Percentiles rank a stretch among this genome's conserved stretches.
Evolutionary conservation across 2,329 filamentous ascomycete genomes (phyloP).

Genomic region (Tolypocladium tundrense): DNA sequence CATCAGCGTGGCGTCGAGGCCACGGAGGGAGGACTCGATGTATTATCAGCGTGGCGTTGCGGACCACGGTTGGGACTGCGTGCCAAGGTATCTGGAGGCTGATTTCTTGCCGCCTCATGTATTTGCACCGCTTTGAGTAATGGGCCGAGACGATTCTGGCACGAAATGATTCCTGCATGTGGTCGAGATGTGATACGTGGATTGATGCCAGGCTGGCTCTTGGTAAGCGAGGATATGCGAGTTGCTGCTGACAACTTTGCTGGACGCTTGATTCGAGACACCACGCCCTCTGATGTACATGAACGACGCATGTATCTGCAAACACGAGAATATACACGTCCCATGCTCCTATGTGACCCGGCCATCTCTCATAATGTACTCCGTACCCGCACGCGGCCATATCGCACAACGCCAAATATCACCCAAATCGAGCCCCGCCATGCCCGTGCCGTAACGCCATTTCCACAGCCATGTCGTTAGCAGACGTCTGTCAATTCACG

Average conservation of each 20-base stretch:
- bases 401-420: background rate
- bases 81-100: too few relatives aligned
- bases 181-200: too few relatives aligned
- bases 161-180: too few relatives aligned
- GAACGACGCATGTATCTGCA: background rate
- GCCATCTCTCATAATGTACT: background rate
- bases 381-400: background rate
- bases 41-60: background rate
- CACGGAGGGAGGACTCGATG: background rate
- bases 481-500: conserved; percentile 9
- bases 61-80: background rate
- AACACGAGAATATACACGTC: background rate
- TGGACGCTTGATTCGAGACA: too few relatives aligned
- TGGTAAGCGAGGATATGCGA: too few relatives aligned
- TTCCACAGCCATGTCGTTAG: background rate
- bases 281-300: background rate
- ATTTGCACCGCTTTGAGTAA: too few relatives aligned
- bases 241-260: too few relatives aligned
- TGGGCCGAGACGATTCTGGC: too few relatives aligned
- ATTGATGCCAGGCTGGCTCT: too few relatives aligned
- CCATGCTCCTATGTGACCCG: background rate
- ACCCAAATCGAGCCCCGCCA: background rate
- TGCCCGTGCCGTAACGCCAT: background rate
- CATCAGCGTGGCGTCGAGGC: background rate
- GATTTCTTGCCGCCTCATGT: too few relatives aligned